phyloP scores from a whole-genome alignment of 2,329 filamentous ascomycete genomes.

The Pseudogymnoascus sp. region DNA sequence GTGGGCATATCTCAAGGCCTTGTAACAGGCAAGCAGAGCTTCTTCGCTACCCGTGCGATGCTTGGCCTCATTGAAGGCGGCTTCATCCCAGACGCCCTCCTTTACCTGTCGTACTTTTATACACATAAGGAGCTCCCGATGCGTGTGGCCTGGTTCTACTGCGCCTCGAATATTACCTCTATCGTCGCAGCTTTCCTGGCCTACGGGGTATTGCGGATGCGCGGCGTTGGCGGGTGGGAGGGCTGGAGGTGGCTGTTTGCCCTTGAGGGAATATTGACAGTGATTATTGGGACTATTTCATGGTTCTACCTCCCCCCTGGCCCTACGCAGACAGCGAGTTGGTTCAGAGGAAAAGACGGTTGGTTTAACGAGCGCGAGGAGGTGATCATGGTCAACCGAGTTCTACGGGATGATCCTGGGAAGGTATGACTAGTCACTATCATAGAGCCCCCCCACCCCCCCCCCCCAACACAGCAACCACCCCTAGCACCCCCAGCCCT shows the following conservation, averaged over 20 bases:
- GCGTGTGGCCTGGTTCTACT: conserved; percentile 58
- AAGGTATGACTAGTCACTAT: no score
- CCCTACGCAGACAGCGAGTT: conserved; percentile 52
- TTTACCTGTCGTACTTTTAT: conserved; percentile 64
- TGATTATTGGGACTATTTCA: conserved; percentile 42
- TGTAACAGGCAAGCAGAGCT: conserved; percentile 34
- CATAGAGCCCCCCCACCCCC: no score
- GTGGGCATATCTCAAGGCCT: conserved; percentile 38
- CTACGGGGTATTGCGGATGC: conserved; percentile 44
- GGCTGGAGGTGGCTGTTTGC: conserved; percentile 52
- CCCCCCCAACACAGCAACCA: no score
- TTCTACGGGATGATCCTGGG: conserved; percentile 44
- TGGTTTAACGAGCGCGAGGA: conserved; percentile 56
- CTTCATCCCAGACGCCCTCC: conserved; percentile 52
- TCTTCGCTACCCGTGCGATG: conserved; percentile 35
- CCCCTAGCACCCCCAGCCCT: no score
- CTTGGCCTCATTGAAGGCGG: conserved; percentile 27
- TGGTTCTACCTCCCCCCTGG: conserved; percentile 49
- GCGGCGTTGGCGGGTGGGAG: conserved; percentile 40
- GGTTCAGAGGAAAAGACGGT: conserved; percentile 48
- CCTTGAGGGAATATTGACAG: conserved; percentile 36
- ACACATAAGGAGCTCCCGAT: conserved; percentile 52
- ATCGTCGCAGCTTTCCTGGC: conserved; percentile 45
- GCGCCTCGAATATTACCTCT: conserved; percentile 38
- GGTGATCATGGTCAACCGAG: conserved; percentile 56